These are phyloP conservation scores for Fusarium sp. DNA, from an alignment of 2,329 filamentous ascomycete species.

Conservation along the genomic window DNA sequence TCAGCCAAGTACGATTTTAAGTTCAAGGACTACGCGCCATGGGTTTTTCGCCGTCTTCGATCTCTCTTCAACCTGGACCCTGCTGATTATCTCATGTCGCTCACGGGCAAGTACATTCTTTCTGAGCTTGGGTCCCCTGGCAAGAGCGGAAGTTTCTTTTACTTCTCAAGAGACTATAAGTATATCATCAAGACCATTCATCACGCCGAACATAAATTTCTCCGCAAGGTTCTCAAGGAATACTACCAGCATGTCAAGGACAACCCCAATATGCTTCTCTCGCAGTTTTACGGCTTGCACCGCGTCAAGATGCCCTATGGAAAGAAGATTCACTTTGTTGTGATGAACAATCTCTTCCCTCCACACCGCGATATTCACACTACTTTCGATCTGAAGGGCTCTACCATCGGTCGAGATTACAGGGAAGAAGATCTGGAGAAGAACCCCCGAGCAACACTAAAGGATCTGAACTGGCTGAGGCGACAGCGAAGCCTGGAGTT, in stretches of 20 bases:
- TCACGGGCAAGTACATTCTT: slow-evolving; percentile 98
- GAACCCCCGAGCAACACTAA: slow-evolving; percentile 93
- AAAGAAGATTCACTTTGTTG: slow-evolving; percentile 98
- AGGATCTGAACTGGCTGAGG: slow-evolving; percentile 96
- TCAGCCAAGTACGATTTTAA: slow-evolving; percentile 99
- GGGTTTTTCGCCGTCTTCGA: slow-evolving; percentile 96
- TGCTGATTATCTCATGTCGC: slow-evolving; percentile 96
- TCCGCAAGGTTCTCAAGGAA: slow-evolving; percentile 85
- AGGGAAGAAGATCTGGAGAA: slow-evolving; percentile 87
- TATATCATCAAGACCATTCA: slow-evolving; percentile 99
- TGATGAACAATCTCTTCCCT: slow-evolving; percentile 99
- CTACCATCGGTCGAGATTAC: slow-evolving; percentile 92
- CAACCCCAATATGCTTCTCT: slow-evolving; percentile 96
- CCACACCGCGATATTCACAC: slow-evolving; percentile 97
- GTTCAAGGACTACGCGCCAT: slow-evolving; percentile 99
- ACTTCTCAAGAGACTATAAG: slow-evolving; percentile 99
- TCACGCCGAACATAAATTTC: slow-evolving; percentile 90
- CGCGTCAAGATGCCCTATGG: slow-evolving; percentile 98
- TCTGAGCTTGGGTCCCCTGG: slow-evolving; percentile 97
- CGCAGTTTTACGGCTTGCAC: slow-evolving; percentile 97
- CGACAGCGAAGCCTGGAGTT: slow-evolving; percentile 88
- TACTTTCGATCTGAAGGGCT: slow-evolving; percentile 97
- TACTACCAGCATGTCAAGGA: slow-evolving; percentile 94
- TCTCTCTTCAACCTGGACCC: slow-evolving; percentile 91
- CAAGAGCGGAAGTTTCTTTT: slow-evolving; percentile 99